Evolutionary conservation across 257 asterid species (phyloP).

Genomic region (Leptodermis oblonga): DNA sequence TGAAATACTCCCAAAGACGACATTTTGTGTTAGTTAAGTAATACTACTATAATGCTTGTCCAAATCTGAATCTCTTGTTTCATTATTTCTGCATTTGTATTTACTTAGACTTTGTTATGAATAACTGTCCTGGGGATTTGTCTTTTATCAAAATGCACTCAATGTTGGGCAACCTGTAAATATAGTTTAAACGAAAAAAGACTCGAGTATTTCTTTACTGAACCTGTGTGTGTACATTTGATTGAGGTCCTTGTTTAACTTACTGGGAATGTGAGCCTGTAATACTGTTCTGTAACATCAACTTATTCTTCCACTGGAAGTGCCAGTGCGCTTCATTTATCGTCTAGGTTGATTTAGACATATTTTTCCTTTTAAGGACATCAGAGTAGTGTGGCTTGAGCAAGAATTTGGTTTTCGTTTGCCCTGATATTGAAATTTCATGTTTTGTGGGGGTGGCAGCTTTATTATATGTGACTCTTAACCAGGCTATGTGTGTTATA

Average conservation of each 20-base stretch:
- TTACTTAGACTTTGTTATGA: neutral
- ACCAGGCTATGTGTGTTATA: neutral
- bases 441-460: neutral
- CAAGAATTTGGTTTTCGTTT: conserved; percentile 87
- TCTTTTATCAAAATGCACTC: neutral
- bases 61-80: neutral
- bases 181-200: neutral
- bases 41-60: neutral
- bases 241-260: neutral
- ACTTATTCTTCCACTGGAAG: neutral
- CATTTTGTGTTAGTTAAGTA: neutral
- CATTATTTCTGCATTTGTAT: neutral
- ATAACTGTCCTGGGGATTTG: neutral
- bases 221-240: neutral
- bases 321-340: neutral
- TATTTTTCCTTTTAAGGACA: neutral
- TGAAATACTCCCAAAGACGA: neutral
- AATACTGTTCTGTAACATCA: neutral
- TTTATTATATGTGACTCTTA: neutral
- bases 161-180: neutral
- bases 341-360: neutral
- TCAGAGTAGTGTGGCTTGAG: conserved; percentile 43
- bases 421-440: conserved; percentile 6
- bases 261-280: neutral
- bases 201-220: neutral